Evolutionary conservation across 1,284 basidiomycete genomes (phyloP).

Genomic region (Prillingera fragicola): DNA sequence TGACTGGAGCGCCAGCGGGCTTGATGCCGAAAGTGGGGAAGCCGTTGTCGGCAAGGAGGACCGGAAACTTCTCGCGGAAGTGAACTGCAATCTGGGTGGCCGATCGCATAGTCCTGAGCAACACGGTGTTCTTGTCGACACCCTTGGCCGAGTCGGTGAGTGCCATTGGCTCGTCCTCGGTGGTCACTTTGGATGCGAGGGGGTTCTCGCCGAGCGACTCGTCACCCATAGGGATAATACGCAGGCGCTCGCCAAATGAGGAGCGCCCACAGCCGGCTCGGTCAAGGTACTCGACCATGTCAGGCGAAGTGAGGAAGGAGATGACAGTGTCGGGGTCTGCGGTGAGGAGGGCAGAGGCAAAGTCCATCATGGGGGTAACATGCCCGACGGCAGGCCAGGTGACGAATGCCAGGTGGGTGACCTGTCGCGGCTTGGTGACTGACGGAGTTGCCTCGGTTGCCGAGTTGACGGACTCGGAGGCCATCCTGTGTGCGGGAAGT

Average conservation of each 20-base stretch:
- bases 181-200: no score
- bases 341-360: neutral
- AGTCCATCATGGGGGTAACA: neutral
- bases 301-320: neutral
- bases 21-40: neutral
- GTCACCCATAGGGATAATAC: neutral
- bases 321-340: neutral
- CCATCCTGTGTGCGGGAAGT: no score
- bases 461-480: no score
- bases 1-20: neutral
- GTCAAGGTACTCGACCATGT: neutral
- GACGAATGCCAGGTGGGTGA: neutral
- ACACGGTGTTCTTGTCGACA: neutral
- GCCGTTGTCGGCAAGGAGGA: neutral
- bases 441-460: no score
- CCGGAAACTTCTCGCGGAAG: neutral
- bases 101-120: neutral
- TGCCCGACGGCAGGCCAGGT: neutral
- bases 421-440: no score
- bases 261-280: neutral
- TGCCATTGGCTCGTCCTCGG: neutral
- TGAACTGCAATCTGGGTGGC: neutral
- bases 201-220: neutral
- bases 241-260: neutral
- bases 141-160: neutral